phyloP scores from a whole-genome alignment of 345 rosid species.

The Linum lewisii region DNA sequence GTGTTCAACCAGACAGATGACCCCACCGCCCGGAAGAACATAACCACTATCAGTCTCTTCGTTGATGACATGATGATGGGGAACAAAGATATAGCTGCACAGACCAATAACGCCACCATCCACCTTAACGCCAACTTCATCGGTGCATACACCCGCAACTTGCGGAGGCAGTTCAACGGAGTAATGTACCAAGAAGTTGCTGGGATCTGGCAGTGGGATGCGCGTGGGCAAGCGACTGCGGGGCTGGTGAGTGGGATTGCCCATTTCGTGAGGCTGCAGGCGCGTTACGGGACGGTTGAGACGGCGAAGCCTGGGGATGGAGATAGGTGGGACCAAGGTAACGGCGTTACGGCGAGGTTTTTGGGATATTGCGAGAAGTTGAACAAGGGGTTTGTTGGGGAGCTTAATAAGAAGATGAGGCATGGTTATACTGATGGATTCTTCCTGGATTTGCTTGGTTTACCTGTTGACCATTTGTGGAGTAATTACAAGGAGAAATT shows the following conservation, averaged over 20 bases:
- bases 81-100: constrained; percentile 13
- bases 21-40: constrained; percentile 17
- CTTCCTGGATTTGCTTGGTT: constrained; percentile 13
- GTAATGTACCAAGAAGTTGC: constrained; percentile 51
- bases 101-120: constrained; percentile 20
- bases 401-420: not conserved
- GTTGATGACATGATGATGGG: constrained; percentile 13
- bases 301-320: constrained; percentile 16
- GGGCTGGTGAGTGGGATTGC: constrained; percentile 19
- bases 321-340: constrained; percentile 11
- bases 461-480: constrained; percentile 15
- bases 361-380: constrained; percentile 1
- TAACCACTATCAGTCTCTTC: constrained; percentile 17
- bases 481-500: constrained; percentile 14
- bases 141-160: constrained; percentile 26
- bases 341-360: constrained; percentile 14
- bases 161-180: constrained; percentile 38
- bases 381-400: constrained; percentile 1
- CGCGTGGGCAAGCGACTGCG: constrained; percentile 14
- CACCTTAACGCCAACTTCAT: constrained; percentile 28
- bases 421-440: not conserved
- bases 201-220: constrained; percentile 21
- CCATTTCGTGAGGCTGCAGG: constrained; percentile 13
- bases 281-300: not conserved
- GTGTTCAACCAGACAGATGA: constrained; percentile 23